phyloP scores from a whole-genome alignment of 305 asterid genomes.

The Plantago coronopus region DNA sequence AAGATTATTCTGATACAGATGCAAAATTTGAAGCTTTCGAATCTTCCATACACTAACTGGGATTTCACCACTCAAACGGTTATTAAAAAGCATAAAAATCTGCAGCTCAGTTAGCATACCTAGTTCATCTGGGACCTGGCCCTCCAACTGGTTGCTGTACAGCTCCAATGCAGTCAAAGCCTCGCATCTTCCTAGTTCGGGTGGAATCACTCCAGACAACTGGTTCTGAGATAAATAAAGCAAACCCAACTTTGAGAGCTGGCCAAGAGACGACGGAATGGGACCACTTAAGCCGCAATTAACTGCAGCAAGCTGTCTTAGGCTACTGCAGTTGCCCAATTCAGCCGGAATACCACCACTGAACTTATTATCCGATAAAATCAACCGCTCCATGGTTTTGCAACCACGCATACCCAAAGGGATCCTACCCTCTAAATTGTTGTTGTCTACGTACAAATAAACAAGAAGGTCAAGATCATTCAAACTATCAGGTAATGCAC shows the following conservation, averaged over 20 bases:
- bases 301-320: constrained; percentile 43
- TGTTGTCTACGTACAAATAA: constrained; percentile 41
- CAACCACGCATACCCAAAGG: constrained; percentile 47
- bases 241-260: constrained; percentile 34
- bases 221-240: constrained; percentile 63
- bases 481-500: constrained; percentile 54
- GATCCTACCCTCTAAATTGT: constrained; percentile 48
- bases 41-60: constrained; percentile 67
- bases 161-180: constrained; percentile 57
- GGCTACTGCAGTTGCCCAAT: constrained; percentile 57
- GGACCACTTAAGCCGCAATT: constrained; percentile 57
- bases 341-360: constrained; percentile 50
- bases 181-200: constrained; percentile 62
- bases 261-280: constrained; percentile 68
- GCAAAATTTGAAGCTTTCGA: constrained; percentile 45
- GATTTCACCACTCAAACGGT: constrained; percentile 63
- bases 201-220: constrained; percentile 71
- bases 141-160: constrained; percentile 50
- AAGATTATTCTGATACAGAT: constrained; percentile 60
- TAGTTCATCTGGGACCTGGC: constrained; percentile 60
- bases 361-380: constrained; percentile 52
- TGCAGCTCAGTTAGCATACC: constrained; percentile 50
- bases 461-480: constrained; percentile 51
- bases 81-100: constrained; percentile 46
- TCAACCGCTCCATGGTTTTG: constrained; percentile 31